These are phyloP conservation scores for Hagleromyces aurorensis DNA, from an alignment of 805 yeast species.

Conservation along the genomic window DNA sequence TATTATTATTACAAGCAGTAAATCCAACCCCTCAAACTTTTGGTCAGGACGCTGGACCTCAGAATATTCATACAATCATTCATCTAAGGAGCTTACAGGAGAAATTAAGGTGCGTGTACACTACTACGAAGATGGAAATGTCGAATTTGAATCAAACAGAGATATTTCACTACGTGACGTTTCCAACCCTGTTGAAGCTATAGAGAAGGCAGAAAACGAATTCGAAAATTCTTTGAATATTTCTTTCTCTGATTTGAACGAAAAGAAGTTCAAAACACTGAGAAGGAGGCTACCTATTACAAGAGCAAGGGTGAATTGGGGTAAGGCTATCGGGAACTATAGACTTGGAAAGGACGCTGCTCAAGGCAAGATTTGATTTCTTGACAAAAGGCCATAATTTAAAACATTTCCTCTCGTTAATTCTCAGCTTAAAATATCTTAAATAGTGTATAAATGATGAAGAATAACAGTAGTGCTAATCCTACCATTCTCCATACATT, in stretches of 20 bases:
- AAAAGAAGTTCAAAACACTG: slow-evolving; percentile 68
- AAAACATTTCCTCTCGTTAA: slow-evolving; percentile 1
- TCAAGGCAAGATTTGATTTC: slow-evolving; percentile 29
- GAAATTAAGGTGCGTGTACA: slow-evolving; percentile 65
- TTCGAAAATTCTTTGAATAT: slow-evolving; percentile 53
- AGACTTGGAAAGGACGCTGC: slow-evolving; percentile 77
- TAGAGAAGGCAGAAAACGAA: slow-evolving; percentile 48
- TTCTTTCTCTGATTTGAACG: slow-evolving; percentile 67
- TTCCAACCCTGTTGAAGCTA: slow-evolving; percentile 35
- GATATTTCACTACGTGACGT: slow-evolving; percentile 23
- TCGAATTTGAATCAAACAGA: slow-evolving; percentile 52
- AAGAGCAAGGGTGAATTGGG: slow-evolving; percentile 90
- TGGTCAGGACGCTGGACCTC: slow-evolving; percentile 90
- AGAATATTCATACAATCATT: slow-evolving; percentile 40
- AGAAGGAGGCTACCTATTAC: slow-evolving; percentile 91
- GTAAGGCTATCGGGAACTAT: slow-evolving; percentile 83
- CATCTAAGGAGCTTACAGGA: slow-evolving; percentile 39
- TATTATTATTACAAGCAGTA: slow-evolving; percentile 61
- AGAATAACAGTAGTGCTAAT: slow-evolving; percentile 44
- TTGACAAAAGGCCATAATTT: not conserved
- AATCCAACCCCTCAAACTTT: slow-evolving; percentile 65
- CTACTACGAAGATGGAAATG: slow-evolving; percentile 95
- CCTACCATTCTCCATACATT: slow-evolving; percentile 53
- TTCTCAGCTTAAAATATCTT: slow-evolving; percentile 35
- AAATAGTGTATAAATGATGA: slow-evolving; percentile 48